Percentiles rank a stretch among this genome's conserved stretches.
phyloP scores from a whole-genome alignment of 2,329 filamentous ascomycete genomes.

The Xylaria digitata region DNA sequence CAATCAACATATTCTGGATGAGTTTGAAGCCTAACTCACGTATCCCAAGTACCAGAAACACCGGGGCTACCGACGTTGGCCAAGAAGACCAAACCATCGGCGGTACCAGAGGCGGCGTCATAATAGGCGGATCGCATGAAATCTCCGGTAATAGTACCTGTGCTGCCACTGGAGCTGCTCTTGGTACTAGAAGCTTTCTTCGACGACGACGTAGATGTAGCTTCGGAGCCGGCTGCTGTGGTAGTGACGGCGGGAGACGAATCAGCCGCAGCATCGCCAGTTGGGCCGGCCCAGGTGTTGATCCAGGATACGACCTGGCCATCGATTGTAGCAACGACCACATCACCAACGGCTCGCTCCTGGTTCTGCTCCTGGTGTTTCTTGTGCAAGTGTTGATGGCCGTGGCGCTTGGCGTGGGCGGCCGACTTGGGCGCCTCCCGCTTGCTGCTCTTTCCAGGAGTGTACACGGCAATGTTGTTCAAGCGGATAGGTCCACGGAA shows the following conservation, averaged over 20 bases:
- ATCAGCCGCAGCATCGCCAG: constrained; percentile 38
- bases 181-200: constrained; percentile 21
- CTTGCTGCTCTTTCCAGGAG: constrained; percentile 58
- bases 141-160: constrained; percentile 45
- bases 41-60: constrained; percentile 56
- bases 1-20: not conserved
- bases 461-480: constrained; percentile 76
- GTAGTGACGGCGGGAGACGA: constrained; percentile 36
- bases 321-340: constrained; percentile 68
- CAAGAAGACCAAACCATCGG: constrained; percentile 61
- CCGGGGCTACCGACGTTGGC: constrained; percentile 60
- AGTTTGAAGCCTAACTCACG: constrained; percentile 50
- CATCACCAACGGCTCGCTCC: constrained; percentile 59
- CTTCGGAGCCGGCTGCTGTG: constrained; percentile 27
- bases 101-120: constrained; percentile 53
- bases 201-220: constrained; percentile 27
- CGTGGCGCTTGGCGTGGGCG: constrained; percentile 55
- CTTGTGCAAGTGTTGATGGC: constrained; percentile 64
- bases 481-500: constrained; percentile 76
- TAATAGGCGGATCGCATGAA: constrained; percentile 61
- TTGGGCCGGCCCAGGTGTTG: constrained; percentile 64
- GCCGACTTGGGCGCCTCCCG: constrained; percentile 48
- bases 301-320: constrained; percentile 68
- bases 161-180: constrained; percentile 10
- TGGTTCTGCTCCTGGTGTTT: constrained; percentile 53